Base-by-base conservation (phyloP, 768 basidiomycete genomes). In the Strobilomyces confusus region DNA sequence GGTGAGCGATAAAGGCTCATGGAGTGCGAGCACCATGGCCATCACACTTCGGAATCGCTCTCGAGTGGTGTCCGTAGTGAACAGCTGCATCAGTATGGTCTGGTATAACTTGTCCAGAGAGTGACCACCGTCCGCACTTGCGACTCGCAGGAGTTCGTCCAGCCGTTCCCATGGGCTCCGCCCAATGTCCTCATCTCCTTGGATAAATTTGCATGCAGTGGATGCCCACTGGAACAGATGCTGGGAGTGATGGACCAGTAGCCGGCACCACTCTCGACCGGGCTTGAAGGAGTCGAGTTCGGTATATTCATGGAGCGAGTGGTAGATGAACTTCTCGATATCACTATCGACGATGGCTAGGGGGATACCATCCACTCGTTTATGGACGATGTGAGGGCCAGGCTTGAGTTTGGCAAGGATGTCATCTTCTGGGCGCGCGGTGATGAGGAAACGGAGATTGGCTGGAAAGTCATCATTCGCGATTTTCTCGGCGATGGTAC, bases 211-310 rank as follows among this genome's bases (percentile, higher is more conserved):
- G n/a, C n/a, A n/a, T n/a, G n/a, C n/a, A n/a, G n/a, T n/a, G n/a
- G n/a, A n/a, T n/a, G n/a, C 33, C 45, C 45, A 46, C 22, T 46
- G 45, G 33, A 46, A 46, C 13, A 46, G 33, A 20, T 34, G 32
- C 13, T 46, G 22, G 20, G 45, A 46, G 17, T 46, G 45, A 17
- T 2, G 20, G 22, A 46, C 45, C 9, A 46, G 45, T 14, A 46
- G 20, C 6, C 17, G 30, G 42, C 52, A 48, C 61, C 56, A 61
- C 14, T 52, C 45, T 38, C 26, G 6, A 30, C 55, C 29, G 1
- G 47, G 49, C 37, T 25, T 42, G 0, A 2, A 34, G 1, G 17
- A 23, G 5, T 49, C 25, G 9, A 54, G 45, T 19, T 36, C 11
- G 5, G 29, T 11, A 11, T 19, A 36, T 4, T 3, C n/a, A 29